A percentile compares a stretch with the other conserved stretches of the same genome.
Evolutionary conservation across 106 monocot genomes (phyloP).

Genomic region (Posidonia australis): DNA sequence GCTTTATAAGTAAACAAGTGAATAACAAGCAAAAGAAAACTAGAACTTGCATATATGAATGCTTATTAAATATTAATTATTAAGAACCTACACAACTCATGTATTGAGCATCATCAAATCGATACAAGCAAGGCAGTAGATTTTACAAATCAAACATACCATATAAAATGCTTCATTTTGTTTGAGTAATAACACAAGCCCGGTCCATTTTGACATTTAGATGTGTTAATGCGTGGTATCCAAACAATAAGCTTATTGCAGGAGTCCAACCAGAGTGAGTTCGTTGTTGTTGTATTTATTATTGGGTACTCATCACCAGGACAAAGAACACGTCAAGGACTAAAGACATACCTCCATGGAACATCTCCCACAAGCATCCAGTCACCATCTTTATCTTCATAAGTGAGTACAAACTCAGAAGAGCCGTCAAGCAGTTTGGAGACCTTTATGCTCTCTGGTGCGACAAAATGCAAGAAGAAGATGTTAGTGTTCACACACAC

Average conservation of each 20-base stretch:
- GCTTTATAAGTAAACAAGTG: background rate
- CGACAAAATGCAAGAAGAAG: background rate
- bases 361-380: constrained; percentile 99
- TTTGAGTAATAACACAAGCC: background rate
- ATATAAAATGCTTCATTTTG: no score
- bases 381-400: constrained; percentile 93
- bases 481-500: background rate
- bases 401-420: constrained; percentile 72
- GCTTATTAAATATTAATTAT: no score
- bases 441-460: constrained; percentile 30
- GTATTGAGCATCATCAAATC: background rate
- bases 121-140: background rate
- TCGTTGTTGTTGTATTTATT: no score
- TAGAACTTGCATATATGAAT: background rate
- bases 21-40: background rate
- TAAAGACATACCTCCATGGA: constrained; percentile 69
- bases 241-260: no score
- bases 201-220: background rate
- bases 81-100: background rate
- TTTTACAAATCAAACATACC: background rate
- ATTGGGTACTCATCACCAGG: no score
- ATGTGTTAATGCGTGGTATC: no score
- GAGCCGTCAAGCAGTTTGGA: constrained; percentile 61
- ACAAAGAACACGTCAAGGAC: background rate
- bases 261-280: no score